Percentiles rank a stretch among this genome's conserved stretches.
Evolutionary conservation across 331 rosid genomes (phyloP).

Genomic region (Saraca asoca): DNA sequence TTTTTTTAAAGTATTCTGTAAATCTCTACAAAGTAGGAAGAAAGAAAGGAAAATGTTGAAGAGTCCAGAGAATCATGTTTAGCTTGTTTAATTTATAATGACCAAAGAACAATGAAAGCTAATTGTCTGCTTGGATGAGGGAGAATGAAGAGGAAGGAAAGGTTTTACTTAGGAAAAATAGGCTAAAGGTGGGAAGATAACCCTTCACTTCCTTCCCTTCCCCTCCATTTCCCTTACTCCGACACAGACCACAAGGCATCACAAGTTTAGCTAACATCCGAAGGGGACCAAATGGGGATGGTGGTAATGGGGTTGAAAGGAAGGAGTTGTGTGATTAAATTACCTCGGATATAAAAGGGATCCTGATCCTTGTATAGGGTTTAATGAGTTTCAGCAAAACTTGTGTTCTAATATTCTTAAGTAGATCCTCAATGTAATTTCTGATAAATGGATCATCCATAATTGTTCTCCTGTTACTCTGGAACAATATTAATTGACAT

Average conservation of each 20-base stretch:
- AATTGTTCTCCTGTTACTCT: constrained; percentile 95
- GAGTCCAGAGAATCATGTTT: background rate
- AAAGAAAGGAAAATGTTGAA: background rate
- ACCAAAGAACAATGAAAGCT: too few relatives aligned
- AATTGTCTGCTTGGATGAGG: too few relatives aligned
- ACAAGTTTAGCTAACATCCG: too few relatives aligned
- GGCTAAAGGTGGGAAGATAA: too few relatives aligned
- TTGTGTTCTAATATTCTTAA: constrained; percentile 95
- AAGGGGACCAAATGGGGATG: background rate
- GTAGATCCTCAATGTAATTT: constrained; percentile 91
- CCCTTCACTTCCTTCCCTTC: too few relatives aligned
- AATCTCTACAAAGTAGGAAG: too few relatives aligned
- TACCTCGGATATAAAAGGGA: constrained; percentile 96
- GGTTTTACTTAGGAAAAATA: too few relatives aligned
- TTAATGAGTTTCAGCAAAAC: constrained; percentile 96
- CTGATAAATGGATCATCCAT: constrained; percentile 97
- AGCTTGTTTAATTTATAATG: constrained; percentile 26
- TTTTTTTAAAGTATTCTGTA: background rate
- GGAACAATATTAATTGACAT: constrained; percentile 35
- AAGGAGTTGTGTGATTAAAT: constrained; percentile 18
- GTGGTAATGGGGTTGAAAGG: constrained; percentile 16
- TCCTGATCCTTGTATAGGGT: constrained; percentile 93
- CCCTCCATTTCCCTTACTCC: too few relatives aligned
- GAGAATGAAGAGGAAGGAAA: too few relatives aligned
- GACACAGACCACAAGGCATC: too few relatives aligned